phyloP scores from a whole-genome alignment of 2,329 filamentous ascomycete genomes.

The Zasmidium citrigriseum region DNA sequence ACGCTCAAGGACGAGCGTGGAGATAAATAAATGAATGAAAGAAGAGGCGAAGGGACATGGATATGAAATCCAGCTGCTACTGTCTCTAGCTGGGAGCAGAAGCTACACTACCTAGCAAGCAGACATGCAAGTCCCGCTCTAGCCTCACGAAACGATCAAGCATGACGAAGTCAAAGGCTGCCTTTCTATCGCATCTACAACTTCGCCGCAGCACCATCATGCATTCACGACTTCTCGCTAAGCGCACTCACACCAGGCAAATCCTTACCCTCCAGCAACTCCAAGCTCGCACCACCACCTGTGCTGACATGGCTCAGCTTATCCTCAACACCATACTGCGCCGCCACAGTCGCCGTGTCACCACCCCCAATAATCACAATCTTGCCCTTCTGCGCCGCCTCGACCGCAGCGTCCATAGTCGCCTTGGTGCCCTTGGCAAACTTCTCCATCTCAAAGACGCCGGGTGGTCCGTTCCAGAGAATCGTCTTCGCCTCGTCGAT shows the following conservation, averaged over 20 bases:
- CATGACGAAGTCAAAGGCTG: neutral
- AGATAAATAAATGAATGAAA: too few species aligned
- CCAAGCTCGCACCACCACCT: conserved; percentile 90
- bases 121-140: neutral
- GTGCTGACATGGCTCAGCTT: conserved; percentile 99
- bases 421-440: conserved; percentile 92
- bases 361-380: conserved; percentile 98
- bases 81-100: neutral
- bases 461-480: conserved; percentile 96
- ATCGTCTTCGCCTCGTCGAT: conserved; percentile 92
- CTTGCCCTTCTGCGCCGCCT: conserved; percentile 77
- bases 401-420: conserved; percentile 85
- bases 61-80: neutral
- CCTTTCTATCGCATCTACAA: conserved; percentile 8
- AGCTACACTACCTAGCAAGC: neutral
- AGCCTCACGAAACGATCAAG: neutral
- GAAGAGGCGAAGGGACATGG: neutral
- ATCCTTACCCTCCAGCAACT: conserved; percentile 97
- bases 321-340: conserved; percentile 93
- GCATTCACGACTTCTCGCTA: conserved; percentile 50
- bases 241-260: conserved; percentile 90
- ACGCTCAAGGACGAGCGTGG: neutral
- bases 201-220: neutral
- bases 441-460: conserved; percentile 95
- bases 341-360: conserved; percentile 95